phyloP scores from a whole-genome alignment of 768 basidiomycete genomes.

The Butyriboletus loyo region DNA sequence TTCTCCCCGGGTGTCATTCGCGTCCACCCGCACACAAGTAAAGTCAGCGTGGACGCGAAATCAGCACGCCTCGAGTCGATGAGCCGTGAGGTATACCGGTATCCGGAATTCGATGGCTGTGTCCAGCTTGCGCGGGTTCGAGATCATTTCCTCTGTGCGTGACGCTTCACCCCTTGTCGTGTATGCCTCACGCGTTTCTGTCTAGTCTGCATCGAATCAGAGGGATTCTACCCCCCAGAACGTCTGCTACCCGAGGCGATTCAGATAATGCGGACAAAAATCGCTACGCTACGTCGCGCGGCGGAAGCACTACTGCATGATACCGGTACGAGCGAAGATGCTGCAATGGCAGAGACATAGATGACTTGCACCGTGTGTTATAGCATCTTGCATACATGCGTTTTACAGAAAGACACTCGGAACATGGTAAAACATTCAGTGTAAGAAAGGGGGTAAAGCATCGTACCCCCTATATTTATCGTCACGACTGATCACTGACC shows the following conservation, averaged over 20 bases:
- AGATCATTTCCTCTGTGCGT: slow-evolving; percentile 91
- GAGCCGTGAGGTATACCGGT: slow-evolving; percentile 86
- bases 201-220: slow-evolving; percentile 86
- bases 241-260: slow-evolving; percentile 78
- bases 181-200: neutral
- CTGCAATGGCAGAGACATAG: slow-evolving; percentile 50
- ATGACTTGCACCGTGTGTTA: neutral
- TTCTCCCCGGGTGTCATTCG: slow-evolving; percentile 83
- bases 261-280: slow-evolving; percentile 78
- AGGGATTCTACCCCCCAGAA: slow-evolving; percentile 84
- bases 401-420: neutral
- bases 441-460: neutral
- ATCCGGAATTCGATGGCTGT: slow-evolving; percentile 82
- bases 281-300: slow-evolving; percentile 55
- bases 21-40: slow-evolving; percentile 54
- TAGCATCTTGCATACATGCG: slow-evolving; percentile 1
- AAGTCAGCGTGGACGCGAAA: slow-evolving; percentile 58
- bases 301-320: slow-evolving; percentile 55
- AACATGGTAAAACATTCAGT: neutral
- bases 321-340: slow-evolving; percentile 41
- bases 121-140: slow-evolving; percentile 83
- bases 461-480: neutral
- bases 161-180: neutral
- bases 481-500: slow-evolving; percentile 3
- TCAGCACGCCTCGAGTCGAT: slow-evolving; percentile 83